A percentile compares a stretch with the other conserved stretches of the same genome.
Conservation (phyloP, 768 basidiomycete genomes). For the Trametes elegans region DNA sequence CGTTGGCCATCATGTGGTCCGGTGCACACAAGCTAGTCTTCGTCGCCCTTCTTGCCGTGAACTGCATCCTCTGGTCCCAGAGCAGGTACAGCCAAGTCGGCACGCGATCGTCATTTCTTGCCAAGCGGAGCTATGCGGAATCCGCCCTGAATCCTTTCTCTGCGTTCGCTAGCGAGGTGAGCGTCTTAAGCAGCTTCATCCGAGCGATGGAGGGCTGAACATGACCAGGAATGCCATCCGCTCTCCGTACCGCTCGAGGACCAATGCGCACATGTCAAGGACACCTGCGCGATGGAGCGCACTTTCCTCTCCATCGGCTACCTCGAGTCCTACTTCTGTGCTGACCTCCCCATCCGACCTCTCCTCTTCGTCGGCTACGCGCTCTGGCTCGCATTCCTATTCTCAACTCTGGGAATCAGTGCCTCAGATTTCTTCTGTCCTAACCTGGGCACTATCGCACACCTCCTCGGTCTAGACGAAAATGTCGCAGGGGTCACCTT, state of each 20-base stretch:
- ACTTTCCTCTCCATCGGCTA: constrained; percentile 75
- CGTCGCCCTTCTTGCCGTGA: constrained; percentile 49
- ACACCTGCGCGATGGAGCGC: constrained; percentile 52
- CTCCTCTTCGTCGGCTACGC: constrained; percentile 61
- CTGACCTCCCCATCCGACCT: constrained; percentile 52
- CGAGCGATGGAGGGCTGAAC: background rate
- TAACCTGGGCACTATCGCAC: constrained; percentile 87
- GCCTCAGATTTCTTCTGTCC: constrained; percentile 98
- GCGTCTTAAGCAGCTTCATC: background rate
- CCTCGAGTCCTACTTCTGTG: constrained; percentile 69
- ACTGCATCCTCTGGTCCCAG: constrained; percentile 64
- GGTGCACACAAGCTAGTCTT: constrained; percentile 49
- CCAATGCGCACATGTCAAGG: constrained; percentile 66
- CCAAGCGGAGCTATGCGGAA: constrained; percentile 12
- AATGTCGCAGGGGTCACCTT: constrained; percentile 96
- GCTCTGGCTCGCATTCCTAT: constrained; percentile 86
- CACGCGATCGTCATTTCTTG: constrained; percentile 12
- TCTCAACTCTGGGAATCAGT: constrained; percentile 92
- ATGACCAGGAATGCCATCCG: constrained; percentile 66
- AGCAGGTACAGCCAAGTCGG: constrained; percentile 28
- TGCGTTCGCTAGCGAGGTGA: constrained; percentile 2
- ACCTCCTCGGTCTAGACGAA: constrained; percentile 83
- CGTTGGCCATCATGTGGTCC: constrained; percentile 42
- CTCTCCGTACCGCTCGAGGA: constrained; percentile 46
- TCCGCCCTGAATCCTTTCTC: background rate